These are phyloP conservation scores for Saccharomycopsis malanga DNA, from an alignment of 805 yeast genomes.

Conservation along the genomic window DNA sequence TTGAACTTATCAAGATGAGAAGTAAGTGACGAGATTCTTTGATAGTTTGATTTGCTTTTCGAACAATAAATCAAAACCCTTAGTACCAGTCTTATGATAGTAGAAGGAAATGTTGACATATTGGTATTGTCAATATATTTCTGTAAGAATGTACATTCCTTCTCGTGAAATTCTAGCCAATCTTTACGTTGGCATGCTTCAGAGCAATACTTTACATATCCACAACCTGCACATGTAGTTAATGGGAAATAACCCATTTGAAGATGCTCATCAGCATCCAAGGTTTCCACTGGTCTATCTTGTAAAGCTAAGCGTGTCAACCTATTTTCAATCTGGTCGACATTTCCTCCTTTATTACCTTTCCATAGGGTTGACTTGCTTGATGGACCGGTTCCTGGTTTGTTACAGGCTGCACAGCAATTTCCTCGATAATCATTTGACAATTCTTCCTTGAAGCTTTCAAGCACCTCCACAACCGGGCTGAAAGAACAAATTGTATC, in stretches of 20 bases:
- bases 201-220: conserved; percentile 10
- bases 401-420: conserved; percentile 5
- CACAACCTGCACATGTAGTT: too few species aligned
- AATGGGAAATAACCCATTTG: too few species aligned
- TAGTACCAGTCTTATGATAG: conserved; percentile 4
- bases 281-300: too few species aligned
- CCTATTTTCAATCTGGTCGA: too few species aligned
- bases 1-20: conserved; percentile 7
- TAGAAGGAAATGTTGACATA: neutral
- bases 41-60: conserved; percentile 2
- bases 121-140: neutral
- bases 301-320: too few species aligned
- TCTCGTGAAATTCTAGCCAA: conserved; percentile 4
- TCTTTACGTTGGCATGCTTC: conserved; percentile 6
- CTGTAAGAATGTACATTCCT: conserved; percentile 12
- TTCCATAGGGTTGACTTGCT: too few species aligned
- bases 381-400: neutral
- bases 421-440: conserved; percentile 9
- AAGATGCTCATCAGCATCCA: too few species aligned
- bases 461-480: conserved; percentile 7
- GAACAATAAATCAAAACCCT: conserved; percentile 11
- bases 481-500: conserved; percentile 4
- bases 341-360: too few species aligned
- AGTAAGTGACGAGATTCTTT: conserved; percentile 6
- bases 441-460: neutral